A percentile compares a stretch with the other conserved stretches of the same genome.
These are phyloP conservation scores for Venturia carpophila DNA, from an alignment of 2,329 filamentous ascomycete genomes.

Conservation along the genomic window DNA sequence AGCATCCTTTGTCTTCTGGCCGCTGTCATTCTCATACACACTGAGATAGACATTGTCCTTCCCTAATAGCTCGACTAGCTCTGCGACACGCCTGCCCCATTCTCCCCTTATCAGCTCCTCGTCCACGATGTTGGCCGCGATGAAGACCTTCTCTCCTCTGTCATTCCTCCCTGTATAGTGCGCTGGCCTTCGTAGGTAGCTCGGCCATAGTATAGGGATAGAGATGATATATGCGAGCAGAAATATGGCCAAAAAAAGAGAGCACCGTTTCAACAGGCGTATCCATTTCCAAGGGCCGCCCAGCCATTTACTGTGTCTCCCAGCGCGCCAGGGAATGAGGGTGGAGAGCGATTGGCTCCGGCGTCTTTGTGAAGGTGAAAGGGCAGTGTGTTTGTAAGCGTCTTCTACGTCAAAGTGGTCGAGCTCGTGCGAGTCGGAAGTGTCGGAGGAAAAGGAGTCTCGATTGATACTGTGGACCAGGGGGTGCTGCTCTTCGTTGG, in stretches of 20 bases:
- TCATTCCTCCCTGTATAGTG: slow-evolving; percentile 40
- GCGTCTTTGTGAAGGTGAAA: not conserved
- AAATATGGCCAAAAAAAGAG: slow-evolving; percentile 11
- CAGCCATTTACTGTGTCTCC: not conserved
- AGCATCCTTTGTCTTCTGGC: slow-evolving; percentile 43
- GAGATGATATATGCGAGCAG: slow-evolving; percentile 26
- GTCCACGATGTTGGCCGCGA: slow-evolving; percentile 57
- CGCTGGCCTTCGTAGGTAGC: slow-evolving; percentile 37
- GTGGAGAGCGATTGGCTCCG: slow-evolving; percentile 8
- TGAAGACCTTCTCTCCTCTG: slow-evolving; percentile 51
- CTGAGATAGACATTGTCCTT: slow-evolving; percentile 53
- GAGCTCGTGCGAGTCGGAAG: slow-evolving; percentile 12
- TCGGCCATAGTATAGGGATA: slow-evolving; percentile 37
- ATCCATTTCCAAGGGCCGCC: not conserved
- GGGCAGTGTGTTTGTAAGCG: slow-evolving; percentile 8
- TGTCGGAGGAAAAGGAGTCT: slow-evolving; percentile 1
- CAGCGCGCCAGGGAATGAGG: slow-evolving; percentile 2
- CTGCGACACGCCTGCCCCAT: slow-evolving; percentile 50
- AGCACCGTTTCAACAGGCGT: slow-evolving; percentile 1
- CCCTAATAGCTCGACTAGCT: slow-evolving; percentile 51
- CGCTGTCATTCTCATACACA: slow-evolving; percentile 58
- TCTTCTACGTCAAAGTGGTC: slow-evolving; percentile 14
- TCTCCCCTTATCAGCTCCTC: slow-evolving; percentile 46
- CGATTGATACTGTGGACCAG: not conserved
- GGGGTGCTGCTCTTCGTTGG: slow-evolving; percentile 3